A percentile compares a stretch with the other conserved stretches of the same genome.
phyloP scores from a whole-genome alignment of 2,329 filamentous ascomycete species.

The Chrysoporthe cubensis region DNA sequence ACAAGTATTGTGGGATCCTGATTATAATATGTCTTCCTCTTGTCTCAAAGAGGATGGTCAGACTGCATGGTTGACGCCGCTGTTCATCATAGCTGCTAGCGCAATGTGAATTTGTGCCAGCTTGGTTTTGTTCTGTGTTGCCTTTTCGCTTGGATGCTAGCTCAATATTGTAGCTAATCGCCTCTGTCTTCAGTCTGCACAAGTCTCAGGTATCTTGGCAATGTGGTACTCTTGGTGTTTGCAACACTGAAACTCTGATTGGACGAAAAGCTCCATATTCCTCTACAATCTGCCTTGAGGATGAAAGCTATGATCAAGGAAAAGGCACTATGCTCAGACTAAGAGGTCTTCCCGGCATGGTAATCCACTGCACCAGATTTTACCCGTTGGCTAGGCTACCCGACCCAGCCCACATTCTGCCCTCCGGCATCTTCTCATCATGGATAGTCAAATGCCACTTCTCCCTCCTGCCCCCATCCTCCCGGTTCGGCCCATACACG shows the following conservation, averaged over 20 bases:
- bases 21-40: too few relatives aligned
- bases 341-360: not conserved
- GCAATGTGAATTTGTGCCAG: too few relatives aligned
- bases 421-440: conserved; percentile 2
- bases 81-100: too few relatives aligned
- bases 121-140: too few relatives aligned
- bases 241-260: not conserved
- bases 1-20: too few relatives aligned
- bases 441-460: not conserved
- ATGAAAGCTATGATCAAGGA: not conserved
- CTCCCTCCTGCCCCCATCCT: conserved; percentile 1
- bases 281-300: not conserved
- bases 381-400: not conserved
- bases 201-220: not conserved
- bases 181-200: not conserved
- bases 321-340: not conserved
- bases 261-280: not conserved
- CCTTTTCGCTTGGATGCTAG: too few relatives aligned
- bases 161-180: too few relatives aligned
- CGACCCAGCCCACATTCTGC: not conserved
- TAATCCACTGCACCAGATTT: not conserved
- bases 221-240: not conserved
- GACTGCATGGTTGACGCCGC: too few relatives aligned
- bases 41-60: too few relatives aligned
- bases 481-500: not conserved